phyloP scores from a whole-genome alignment of 345 rosid species.

The Hypericum perforatum region DNA sequence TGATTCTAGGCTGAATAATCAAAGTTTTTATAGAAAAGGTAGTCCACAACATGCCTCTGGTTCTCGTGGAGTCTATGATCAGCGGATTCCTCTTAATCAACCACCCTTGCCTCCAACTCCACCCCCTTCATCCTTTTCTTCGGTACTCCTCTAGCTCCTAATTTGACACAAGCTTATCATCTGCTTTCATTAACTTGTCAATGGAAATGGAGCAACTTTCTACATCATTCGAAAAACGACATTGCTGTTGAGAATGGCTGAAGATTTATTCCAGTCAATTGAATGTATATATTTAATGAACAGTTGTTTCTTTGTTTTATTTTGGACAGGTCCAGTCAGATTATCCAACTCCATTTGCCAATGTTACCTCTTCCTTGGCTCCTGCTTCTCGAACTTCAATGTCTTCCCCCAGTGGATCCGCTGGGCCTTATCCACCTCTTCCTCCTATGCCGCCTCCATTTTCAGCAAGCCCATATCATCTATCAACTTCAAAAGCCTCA shows the following conservation, averaged over 20 bases:
- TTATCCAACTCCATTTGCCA: slow-evolving; percentile 27
- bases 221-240: slow-evolving; percentile 31
- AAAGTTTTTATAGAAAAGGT: slow-evolving; percentile 54
- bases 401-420: slow-evolving; percentile 61
- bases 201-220: slow-evolving; percentile 31
- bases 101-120: slow-evolving; percentile 95
- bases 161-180: slow-evolving; percentile 34
- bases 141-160: slow-evolving; percentile 46
- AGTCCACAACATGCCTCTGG: slow-evolving; percentile 49
- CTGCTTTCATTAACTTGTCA: slow-evolving; percentile 37
- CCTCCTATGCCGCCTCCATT: slow-evolving; percentile 83
- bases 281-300: slow-evolving; percentile 6
- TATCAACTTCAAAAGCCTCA: slow-evolving; percentile 46
- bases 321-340: slow-evolving; percentile 44
- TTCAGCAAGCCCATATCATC: slow-evolving; percentile 61
- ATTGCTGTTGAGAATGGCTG: not conserved
- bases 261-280: slow-evolving; percentile 1
- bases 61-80: slow-evolving; percentile 67
- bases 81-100: slow-evolving; percentile 48
- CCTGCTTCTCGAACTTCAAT: slow-evolving; percentile 28
- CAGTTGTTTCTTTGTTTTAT: slow-evolving; percentile 13
- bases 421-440: slow-evolving; percentile 71
- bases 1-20: slow-evolving; percentile 57
- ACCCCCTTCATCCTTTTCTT: slow-evolving; percentile 51
- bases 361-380: slow-evolving; percentile 22